Evolutionary conservation across 495 filamentous ascomycete genomes (phyloP), one percentile per base, ranked within the genome.

Genomic region (Aspergillus campestris): DNA sequence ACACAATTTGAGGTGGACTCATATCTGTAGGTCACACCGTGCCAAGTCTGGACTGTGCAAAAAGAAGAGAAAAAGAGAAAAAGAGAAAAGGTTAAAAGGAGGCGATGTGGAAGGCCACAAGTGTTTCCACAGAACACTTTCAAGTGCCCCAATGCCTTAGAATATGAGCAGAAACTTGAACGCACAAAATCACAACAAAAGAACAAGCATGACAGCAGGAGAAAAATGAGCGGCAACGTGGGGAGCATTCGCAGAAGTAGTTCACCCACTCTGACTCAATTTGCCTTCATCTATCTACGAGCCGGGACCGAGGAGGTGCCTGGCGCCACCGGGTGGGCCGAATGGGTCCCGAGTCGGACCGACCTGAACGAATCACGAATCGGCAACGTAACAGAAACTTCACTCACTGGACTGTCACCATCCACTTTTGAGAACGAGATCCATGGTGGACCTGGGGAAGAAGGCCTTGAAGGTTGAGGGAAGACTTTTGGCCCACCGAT

Each of bases 341-440:
- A 42, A 24, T 24, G 43, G 39, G 44, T 34, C 31, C 40, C 14
- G 27, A 47, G 18, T 48, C 30, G 37, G 38, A 1, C n/a, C 42
- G 42, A 15, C 14, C 6, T 34, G 36, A 48, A 49, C 55, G 55
- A 58, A 58, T 58, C 48, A 58, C 14, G 35, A 14, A 18, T 8
- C 9, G 33, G 55, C 31, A 52, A 58, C 52, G 55, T 58, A 58
- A 58, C 45, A 44, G 46, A 58, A 58, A 58, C 38, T 30, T 29
- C 34, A 38, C 32, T 38, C 38, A 28, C 18, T 45, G 34, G 31
- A 24, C 18, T 24, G 18, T 24, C 18, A 24, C 4, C 18, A 24
- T 24, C 18, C 18, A 35, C 31, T 34, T 44, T 3, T n/a, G 14
- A 33, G 34, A 15, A 3, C 35, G 11, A 31, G 14, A 45, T 37